Evolutionary conservation across 257 asterid genomes (phyloP), one percentile per base, ranked within the genome.

Genomic region (Salvia rosmarinus): DNA sequence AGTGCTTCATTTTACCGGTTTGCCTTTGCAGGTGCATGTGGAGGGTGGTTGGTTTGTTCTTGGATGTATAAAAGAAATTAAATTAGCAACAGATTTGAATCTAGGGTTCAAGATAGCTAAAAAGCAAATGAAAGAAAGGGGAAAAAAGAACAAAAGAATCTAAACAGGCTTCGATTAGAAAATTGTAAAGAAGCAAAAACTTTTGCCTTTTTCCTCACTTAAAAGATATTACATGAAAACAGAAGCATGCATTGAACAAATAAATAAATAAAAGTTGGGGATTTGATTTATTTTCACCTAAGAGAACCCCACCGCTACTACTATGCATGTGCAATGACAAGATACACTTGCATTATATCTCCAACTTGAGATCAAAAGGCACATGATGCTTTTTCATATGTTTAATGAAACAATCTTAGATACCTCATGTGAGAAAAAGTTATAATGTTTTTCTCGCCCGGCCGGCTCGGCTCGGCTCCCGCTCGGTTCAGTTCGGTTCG

Each of bases 251-350:
- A 70, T 68, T 74, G 79, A 67, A 61, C 65, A 75, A 61, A 19
- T 54, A 49, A 70, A 39, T 6, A n/a, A n/a, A n/a, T 49, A 21
- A 82, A 76, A 69, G 60, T 67, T 49, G 14, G 40, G 19, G 6
- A 58, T 21, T 37, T 57, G 13, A 28, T 57, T 30, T 66, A 37
- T 74, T 72, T 74, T 75, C 63, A 58, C 49, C 71, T 39, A 47
- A 68, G 67, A 61, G 68, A 85, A 78, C 77, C 82, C 85, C 77
- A 83, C 84, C 82, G 64, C 81, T 56, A 68, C 63, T 56, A 67
- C 52, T 60, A 68, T 77, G 50, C 79, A 75, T 81, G 86, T 79
- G 83, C 28, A 64, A 64, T 62, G 68, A 75, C 68, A 73, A 59
- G 39, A 37, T 67, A 17, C 2, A 13, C 59, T 64, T 64, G 43